These are phyloP conservation scores for Chrysosporium keratinophilum DNA, from an alignment of 2,329 filamentous ascomycete genomes.

Conservation along the genomic window DNA sequence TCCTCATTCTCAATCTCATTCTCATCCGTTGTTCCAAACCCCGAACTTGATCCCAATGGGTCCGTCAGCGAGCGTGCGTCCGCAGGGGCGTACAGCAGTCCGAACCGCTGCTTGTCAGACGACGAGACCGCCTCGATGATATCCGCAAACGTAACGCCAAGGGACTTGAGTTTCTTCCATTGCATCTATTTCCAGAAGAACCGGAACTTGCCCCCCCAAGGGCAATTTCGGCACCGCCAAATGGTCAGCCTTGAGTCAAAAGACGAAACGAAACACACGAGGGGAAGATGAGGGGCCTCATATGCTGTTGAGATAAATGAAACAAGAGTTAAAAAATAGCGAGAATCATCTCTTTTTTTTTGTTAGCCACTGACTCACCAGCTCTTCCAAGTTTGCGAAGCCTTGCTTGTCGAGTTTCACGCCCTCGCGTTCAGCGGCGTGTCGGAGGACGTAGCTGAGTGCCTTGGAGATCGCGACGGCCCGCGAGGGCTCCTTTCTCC, in stretches of 20 bases:
- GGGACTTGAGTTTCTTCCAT: slow-evolving; percentile 52
- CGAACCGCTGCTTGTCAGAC: slow-evolving; percentile 88
- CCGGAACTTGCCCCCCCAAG: too few relatives aligned
- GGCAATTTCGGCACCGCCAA: too few relatives aligned
- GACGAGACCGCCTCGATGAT: slow-evolving; percentile 57
- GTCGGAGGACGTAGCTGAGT: slow-evolving; percentile 44
- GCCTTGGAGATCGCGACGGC: slow-evolving; percentile 35
- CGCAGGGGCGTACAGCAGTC: slow-evolving; percentile 49
- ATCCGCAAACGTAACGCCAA: slow-evolving; percentile 66
- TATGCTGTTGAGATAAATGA: too few relatives aligned
- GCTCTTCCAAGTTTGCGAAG: slow-evolving; percentile 50
- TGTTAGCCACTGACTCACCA: slow-evolving; percentile 36
- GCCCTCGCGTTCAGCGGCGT: slow-evolving; percentile 51
- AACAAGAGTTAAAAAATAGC: too few relatives aligned
- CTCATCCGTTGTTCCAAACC: slow-evolving; percentile 11
- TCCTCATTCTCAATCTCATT: slow-evolving; percentile 17
- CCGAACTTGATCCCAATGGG: not conserved
- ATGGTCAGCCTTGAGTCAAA: not conserved
- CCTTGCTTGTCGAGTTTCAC: slow-evolving; percentile 49
- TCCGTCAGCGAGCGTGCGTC: not conserved
- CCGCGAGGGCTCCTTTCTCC: slow-evolving; percentile 18
- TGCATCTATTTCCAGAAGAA: slow-evolving; percentile 38
- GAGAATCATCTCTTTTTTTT: not conserved
- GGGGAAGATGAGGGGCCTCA: too few relatives aligned
- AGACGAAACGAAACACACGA: not conserved